Base-by-base conservation (phyloP, 1,284 basidiomycete genomes). In the Gymnopus androsaceus region DNA sequence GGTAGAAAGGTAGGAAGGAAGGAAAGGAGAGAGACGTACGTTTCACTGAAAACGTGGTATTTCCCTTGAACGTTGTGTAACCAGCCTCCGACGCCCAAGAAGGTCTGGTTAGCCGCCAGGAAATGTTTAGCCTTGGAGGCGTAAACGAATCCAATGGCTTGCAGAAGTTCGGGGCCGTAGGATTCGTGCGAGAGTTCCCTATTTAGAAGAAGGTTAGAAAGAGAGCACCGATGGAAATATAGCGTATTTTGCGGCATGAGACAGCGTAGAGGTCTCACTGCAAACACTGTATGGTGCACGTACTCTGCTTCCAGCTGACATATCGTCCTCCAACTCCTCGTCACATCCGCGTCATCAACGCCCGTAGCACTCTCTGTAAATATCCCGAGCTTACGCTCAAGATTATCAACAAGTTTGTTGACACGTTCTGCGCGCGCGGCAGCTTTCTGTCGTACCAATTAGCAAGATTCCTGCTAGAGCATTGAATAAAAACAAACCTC, bases 121-220 rank as follows among this genome's bases (percentile, higher is more conserved):
- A 86, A 85, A 49, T 93, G 90, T 64, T 87, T 88, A 5, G 91
- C 85, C 69, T 95, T 97, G 21, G 88, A 80, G 52, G 80, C 75
- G 69, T 99, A 99, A 4, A 94, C 90, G 61, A 92, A 90, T 0
- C 97, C 96, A 59, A 99, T 88, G 0, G 94, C 84, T 56, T 98
- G 88, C 17, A 99, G 77, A 8, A 99, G 79, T 59, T 99, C 97
- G 15, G 90, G 84, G 40, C 96, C 96, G 63, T 97, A 99, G 6
- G 90, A 95, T 71, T 99, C 96, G 38, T 85, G 81, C 71, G 90
- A 88, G 36, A 98, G 80, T 61, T 95, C 90, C 57, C 89, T 90
- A 19, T 14, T 11, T 59, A 25, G 12, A 57, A 54, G 36, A 28
- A 42, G 23, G 51, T 55, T 42, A 23, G 44, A 31, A 25, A 54